These are phyloP conservation scores for Penicillium mononematosum DNA, from an alignment of 495 filamentous ascomycete species.

Conservation along the genomic window DNA sequence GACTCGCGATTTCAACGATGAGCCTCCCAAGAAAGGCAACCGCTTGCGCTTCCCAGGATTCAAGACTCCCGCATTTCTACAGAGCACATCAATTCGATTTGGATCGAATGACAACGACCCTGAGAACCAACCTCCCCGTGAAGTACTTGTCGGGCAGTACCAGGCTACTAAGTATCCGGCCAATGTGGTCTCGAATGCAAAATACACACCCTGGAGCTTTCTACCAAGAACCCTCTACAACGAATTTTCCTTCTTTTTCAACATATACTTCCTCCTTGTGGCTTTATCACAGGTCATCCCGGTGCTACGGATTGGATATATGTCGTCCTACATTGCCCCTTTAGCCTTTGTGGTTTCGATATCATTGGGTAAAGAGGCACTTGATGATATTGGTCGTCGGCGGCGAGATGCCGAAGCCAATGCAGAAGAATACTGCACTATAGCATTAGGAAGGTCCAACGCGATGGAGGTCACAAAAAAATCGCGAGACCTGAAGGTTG, in stretches of 20 bases:
- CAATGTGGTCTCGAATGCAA: constrained; percentile 93
- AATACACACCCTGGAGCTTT: constrained; percentile 96
- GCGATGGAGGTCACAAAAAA: constrained; percentile 66
- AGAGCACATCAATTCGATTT: constrained; percentile 18
- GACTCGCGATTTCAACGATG: constrained; percentile 29
- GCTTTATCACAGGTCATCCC: constrained; percentile 92
- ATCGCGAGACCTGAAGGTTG: constrained; percentile 88
- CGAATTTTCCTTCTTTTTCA: constrained; percentile 99
- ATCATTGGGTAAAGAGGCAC: constrained; percentile 92
- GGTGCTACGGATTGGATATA: constrained; percentile 84
- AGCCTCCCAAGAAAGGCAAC: constrained; percentile 27
- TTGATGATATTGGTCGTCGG: constrained; percentile 86
- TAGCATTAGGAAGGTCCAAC: constrained; percentile 57
- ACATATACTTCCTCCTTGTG: constrained; percentile 96
- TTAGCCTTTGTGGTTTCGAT: constrained; percentile 88
- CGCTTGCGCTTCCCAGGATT: constrained; percentile 35
- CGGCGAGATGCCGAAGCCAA: constrained; percentile 91
- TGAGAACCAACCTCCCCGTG: constrained; percentile 38
- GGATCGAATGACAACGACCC: constrained; percentile 23
- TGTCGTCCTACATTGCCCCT: constrained; percentile 92
- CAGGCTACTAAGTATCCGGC: constrained; percentile 49
- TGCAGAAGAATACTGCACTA: constrained; percentile 80
- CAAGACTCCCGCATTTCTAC: constrained; percentile 24
- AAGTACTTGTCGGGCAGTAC: constrained; percentile 44
- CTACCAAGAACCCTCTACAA: constrained; percentile 93